Evolutionary conservation across 2,329 filamentous ascomycete species (phyloP).

Genomic region (Ceratocystis cubensis): DNA sequence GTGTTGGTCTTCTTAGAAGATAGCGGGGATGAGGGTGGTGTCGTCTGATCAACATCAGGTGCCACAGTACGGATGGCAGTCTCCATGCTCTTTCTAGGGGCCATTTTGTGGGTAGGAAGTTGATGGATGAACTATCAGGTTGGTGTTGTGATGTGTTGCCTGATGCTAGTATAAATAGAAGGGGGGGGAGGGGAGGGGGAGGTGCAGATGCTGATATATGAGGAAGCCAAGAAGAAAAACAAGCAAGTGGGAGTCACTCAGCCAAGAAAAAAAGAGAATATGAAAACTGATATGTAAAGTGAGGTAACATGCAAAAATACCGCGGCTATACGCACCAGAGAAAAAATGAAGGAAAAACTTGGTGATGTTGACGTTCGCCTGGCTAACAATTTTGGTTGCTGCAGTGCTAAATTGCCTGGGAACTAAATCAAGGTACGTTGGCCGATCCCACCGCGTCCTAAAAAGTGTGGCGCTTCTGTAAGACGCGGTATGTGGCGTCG

Average conservation of each 20-base stretch:
- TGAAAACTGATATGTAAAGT: background rate
- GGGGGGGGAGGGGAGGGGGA: background rate
- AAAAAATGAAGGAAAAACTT: background rate
- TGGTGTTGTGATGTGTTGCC: background rate
- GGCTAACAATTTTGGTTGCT: background rate
- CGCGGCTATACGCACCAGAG: background rate
- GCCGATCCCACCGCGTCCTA: slow-evolving; percentile 3
- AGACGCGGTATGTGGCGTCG: background rate
- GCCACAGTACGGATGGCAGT: slow-evolving; percentile 15
- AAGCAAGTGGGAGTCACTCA: background rate
- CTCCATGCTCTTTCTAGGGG: slow-evolving; percentile 21
- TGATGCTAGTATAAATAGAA: background rate
- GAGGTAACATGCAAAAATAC: background rate
- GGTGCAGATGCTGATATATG: background rate
- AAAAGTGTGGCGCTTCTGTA: slow-evolving; percentile 9
- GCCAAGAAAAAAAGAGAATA: background rate
- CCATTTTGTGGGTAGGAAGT: background rate
- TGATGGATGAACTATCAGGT: background rate
- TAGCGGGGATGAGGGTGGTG: slow-evolving; percentile 22
- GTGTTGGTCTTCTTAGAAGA: slow-evolving; percentile 27
- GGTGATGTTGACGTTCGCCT: slow-evolving; percentile 1
- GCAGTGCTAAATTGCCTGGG: slow-evolving; percentile 2
- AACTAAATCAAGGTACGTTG: slow-evolving; percentile 3
- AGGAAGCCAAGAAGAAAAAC: background rate
- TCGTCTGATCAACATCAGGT: slow-evolving; percentile 23